Percentiles rank a stretch among this genome's conserved stretches.
Conservation (phyloP, 192 early-diverging fungal genomes). For the Entomortierella lignicola region DNA sequence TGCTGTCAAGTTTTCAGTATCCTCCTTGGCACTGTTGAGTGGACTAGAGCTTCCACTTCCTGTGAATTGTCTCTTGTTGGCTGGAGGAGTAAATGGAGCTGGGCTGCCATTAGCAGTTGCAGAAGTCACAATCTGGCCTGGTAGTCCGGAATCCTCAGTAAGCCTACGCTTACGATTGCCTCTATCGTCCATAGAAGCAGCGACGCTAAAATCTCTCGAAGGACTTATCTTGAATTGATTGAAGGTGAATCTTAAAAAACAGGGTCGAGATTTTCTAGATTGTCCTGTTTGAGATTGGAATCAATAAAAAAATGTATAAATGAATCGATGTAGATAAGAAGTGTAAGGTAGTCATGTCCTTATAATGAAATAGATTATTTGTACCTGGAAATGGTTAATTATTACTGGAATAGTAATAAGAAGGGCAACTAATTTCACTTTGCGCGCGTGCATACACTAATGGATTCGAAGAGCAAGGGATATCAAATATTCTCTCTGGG, state of each 20-base stretch:
- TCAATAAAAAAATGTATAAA: too few relatives aligned
- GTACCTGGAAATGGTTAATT: too few relatives aligned
- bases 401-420: too few relatives aligned
- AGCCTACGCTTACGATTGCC: conserved; percentile 36
- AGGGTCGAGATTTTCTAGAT: neutral
- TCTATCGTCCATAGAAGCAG: conserved; percentile 49
- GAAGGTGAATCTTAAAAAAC: neutral
- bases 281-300: neutral
- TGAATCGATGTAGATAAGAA: too few relatives aligned
- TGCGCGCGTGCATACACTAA: too few relatives aligned
- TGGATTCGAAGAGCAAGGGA: too few relatives aligned
- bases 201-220: neutral
- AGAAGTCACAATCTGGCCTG: conserved; percentile 2
- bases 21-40: conserved; percentile 7
- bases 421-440: too few relatives aligned
- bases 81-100: conserved; percentile 14
- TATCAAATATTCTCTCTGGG: too few relatives aligned
- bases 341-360: too few relatives aligned
- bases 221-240: conserved; percentile 10
- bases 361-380: too few relatives aligned
- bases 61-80: conserved; percentile 36
- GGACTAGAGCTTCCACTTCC: conserved; percentile 31
- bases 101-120: conserved; percentile 12
- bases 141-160: conserved; percentile 14
- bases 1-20: conserved; percentile 33